Percentiles rank a stretch among this genome's conserved stretches.
Conservation (phyloP, 23 red algal species). For the Chondrus crispus region DNA sequence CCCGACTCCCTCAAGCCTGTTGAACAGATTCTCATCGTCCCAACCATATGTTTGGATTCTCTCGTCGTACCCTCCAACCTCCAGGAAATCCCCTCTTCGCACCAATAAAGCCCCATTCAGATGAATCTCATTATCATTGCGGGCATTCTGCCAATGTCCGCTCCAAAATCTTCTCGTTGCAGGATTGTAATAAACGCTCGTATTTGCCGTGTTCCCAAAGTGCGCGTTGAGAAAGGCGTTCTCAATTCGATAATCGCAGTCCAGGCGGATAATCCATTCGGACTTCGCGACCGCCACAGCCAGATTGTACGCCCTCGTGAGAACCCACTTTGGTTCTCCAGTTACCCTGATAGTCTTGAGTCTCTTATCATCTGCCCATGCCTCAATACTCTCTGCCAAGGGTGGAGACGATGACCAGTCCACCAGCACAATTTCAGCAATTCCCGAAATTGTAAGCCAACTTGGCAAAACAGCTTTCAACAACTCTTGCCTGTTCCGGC, state of each 20-base stretch:
- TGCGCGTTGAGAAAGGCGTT: neutral
- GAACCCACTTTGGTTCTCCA: constrained; percentile 42
- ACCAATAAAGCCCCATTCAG: constrained; percentile 73
- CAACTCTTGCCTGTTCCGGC: constrained; percentile 55
- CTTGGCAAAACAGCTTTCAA: constrained; percentile 45
- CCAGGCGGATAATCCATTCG: neutral
- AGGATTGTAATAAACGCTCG: neutral
- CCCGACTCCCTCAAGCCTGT: constrained; percentile 18
- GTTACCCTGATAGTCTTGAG: constrained; percentile 33
- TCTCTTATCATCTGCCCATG: neutral
- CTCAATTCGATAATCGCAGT: neutral
- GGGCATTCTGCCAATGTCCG: constrained; percentile 6
- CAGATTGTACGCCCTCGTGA: constrained; percentile 66
- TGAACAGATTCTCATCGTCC: constrained; percentile 80
- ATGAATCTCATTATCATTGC: constrained; percentile 60
- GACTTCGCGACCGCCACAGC: neutral
- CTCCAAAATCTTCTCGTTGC: neutral
- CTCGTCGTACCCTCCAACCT: constrained; percentile 78
- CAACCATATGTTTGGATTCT: constrained; percentile 81
- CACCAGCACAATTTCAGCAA: constrained; percentile 70
- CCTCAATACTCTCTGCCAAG: neutral
- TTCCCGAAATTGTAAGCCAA: constrained; percentile 40
- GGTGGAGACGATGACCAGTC: constrained; percentile 76
- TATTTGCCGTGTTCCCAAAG: neutral
- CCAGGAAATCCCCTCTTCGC: constrained; percentile 26